These are phyloP conservation scores for Exophiala sp. DNA, from an alignment of 2,329 filamentous ascomycete species.

Conservation along the genomic window DNA sequence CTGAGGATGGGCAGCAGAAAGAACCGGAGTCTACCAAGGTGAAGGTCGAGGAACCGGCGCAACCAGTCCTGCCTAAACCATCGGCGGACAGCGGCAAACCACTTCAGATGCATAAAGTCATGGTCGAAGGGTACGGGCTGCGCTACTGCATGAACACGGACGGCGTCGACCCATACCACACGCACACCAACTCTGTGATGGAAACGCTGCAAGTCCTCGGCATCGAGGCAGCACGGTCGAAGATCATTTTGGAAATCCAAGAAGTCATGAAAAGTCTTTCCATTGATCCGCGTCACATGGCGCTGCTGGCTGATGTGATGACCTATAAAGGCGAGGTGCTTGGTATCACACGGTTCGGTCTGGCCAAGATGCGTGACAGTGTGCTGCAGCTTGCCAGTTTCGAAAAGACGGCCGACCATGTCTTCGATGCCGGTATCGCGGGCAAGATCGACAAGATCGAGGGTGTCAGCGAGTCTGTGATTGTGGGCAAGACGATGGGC, in stretches of 20 bases:
- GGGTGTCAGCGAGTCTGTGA: constrained; percentile 93
- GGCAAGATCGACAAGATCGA: constrained; percentile 91
- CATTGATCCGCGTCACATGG: constrained; percentile 97
- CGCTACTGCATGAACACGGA: constrained; percentile 86
- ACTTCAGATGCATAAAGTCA: constrained; percentile 63
- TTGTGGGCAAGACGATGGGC: constrained; percentile 92
- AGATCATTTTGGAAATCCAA: constrained; percentile 82
- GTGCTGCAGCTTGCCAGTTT: constrained; percentile 93
- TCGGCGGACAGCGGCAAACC: constrained; percentile 54
- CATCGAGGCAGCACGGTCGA: constrained; percentile 86
- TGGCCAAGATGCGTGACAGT: constrained; percentile 92
- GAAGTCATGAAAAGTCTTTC: constrained; percentile 89
- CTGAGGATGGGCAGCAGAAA: constrained; percentile 2
- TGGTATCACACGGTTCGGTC: constrained; percentile 90
- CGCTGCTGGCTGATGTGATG: constrained; percentile 95
- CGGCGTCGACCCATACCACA: constrained; percentile 72
- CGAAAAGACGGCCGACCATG: constrained; percentile 95
- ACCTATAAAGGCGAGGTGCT: constrained; percentile 97
- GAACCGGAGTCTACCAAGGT: constrained; percentile 5
- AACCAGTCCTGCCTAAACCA: constrained; percentile 1
- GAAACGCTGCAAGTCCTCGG: constrained; percentile 82
- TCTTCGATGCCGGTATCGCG: constrained; percentile 87
- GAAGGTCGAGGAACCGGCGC: constrained; percentile 17
- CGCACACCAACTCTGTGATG: constrained; percentile 79
- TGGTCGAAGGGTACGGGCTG: constrained; percentile 91